Percentiles rank a stretch among this genome's conserved stretches.
Conservation (phyloP, 352 stramenopile species). For the Peronosclerospora sorghi region DNA sequence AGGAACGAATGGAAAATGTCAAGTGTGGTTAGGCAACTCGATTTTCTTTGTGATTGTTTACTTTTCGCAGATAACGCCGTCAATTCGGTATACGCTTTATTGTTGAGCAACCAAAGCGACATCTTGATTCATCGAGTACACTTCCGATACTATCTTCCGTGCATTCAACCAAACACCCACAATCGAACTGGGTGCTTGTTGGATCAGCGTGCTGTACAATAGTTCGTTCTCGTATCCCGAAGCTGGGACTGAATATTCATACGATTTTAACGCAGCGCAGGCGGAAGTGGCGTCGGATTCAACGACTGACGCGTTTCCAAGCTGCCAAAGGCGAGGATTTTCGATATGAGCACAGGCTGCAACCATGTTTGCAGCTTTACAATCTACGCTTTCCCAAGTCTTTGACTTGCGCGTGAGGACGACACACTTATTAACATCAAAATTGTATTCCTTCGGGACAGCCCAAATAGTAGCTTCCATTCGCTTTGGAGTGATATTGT, state of each 20-base stretch:
- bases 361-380: slow-evolving; percentile 27
- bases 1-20: no score
- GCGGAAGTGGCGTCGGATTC: slow-evolving; percentile 24
- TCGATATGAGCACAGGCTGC: slow-evolving; percentile 25
- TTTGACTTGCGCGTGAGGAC: slow-evolving; percentile 26
- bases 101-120: background rate
- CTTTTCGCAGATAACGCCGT: slow-evolving; percentile 15
- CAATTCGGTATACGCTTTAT: slow-evolving; percentile 4
- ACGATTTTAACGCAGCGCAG: slow-evolving; percentile 6
- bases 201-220: slow-evolving; percentile 23
- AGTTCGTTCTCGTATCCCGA: slow-evolving; percentile 51
- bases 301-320: slow-evolving; percentile 17
- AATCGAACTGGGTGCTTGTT: slow-evolving; percentile 14
- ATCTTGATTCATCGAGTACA: slow-evolving; percentile 19
- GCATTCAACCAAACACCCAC: slow-evolving; percentile 42
- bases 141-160: slow-evolving; percentile 22
- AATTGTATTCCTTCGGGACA: slow-evolving; percentile 18
- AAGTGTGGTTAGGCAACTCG: no score
- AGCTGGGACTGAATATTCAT: slow-evolving; percentile 32
- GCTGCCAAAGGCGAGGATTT: slow-evolving; percentile 26
- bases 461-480: slow-evolving; percentile 68
- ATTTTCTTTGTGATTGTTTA: slow-evolving; percentile 4
- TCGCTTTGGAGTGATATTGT: slow-evolving; percentile 77
- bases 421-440: slow-evolving; percentile 38
- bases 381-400: slow-evolving; percentile 53